These are phyloP conservation scores for Tolypocladium pustulatum DNA, from an alignment of 2,329 filamentous ascomycete genomes.

Conservation along the genomic window DNA sequence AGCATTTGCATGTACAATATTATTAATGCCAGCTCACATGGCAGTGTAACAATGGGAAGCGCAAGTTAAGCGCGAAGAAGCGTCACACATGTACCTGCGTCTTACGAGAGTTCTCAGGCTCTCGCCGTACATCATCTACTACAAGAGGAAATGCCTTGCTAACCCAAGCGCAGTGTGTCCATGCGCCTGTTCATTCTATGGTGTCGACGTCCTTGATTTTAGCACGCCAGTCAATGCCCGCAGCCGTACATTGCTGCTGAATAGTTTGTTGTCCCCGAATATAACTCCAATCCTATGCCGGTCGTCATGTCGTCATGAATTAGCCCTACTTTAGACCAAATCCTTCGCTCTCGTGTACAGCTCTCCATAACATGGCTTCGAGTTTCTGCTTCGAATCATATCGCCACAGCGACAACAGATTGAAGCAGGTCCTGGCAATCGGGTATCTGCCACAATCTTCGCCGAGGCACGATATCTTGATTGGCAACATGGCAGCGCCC, in stretches of 20 bases:
- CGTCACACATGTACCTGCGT: background rate
- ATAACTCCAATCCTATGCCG: background rate
- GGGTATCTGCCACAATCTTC: slow-evolving; percentile 67
- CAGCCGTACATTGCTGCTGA: background rate
- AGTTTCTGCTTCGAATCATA: slow-evolving; percentile 58
- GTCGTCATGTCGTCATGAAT: slow-evolving; percentile 10
- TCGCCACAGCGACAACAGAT: slow-evolving; percentile 66
- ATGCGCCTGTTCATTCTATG: background rate
- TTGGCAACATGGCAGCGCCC: slow-evolving; percentile 68
- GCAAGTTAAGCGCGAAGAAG: background rate
- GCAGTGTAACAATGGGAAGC: background rate
- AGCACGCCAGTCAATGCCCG: background rate
- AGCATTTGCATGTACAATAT: slow-evolving; percentile 1
- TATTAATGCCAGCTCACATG: background rate
- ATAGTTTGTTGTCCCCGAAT: background rate
- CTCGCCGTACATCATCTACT: background rate
- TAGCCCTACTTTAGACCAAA: slow-evolving; percentile 68
- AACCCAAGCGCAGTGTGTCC: background rate
- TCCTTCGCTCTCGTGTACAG: slow-evolving; percentile 82
- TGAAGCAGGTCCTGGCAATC: slow-evolving; percentile 85
- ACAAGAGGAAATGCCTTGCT: background rate
- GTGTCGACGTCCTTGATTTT: background rate
- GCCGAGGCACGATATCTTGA: slow-evolving; percentile 67
- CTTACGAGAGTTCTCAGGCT: background rate
- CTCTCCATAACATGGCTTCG: slow-evolving; percentile 67